A percentile compares a stretch with the other conserved stretches of the same genome.
Conservation (phyloP, 345 rosid genomes). For the Carallia pectinifolia region DNA sequence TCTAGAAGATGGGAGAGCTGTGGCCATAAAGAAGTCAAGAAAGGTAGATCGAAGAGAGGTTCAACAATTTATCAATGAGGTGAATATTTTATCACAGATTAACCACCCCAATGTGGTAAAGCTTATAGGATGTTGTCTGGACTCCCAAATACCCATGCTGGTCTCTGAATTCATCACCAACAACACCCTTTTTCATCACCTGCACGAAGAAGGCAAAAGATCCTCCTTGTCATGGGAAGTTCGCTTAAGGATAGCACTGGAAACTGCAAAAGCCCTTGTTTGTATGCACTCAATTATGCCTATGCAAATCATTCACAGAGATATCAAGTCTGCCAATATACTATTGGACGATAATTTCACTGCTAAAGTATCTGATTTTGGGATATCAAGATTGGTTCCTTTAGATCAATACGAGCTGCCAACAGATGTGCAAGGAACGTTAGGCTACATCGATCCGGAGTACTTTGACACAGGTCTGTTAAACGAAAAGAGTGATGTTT, state of each 20-base stretch:
- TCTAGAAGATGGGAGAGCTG: slow-evolving; percentile 2
- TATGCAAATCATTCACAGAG: slow-evolving; percentile 42
- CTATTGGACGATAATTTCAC: slow-evolving; percentile 37
- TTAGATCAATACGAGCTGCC: slow-evolving; percentile 31
- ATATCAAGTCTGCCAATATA: slow-evolving; percentile 47
- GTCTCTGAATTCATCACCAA: slow-evolving; percentile 27
- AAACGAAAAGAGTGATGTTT: slow-evolving; percentile 52
- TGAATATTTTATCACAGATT: slow-evolving; percentile 25
- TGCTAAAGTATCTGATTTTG: slow-evolving; percentile 50
- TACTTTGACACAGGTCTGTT: slow-evolving; percentile 34
- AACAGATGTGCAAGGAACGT: slow-evolving; percentile 48
- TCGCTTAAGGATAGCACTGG: slow-evolving; percentile 36
- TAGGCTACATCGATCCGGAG: slow-evolving; percentile 45
- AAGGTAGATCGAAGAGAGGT: slow-evolving; percentile 14
- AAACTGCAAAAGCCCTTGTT: slow-evolving; percentile 35
- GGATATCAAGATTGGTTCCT: slow-evolving; percentile 44
- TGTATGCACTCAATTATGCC: slow-evolving; percentile 45
- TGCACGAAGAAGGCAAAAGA: slow-evolving; percentile 3
- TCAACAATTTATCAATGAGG: slow-evolving; percentile 27
- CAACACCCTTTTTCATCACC: slow-evolving; percentile 17
- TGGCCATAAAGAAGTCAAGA: slow-evolving; percentile 28
- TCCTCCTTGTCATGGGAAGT: slow-evolving; percentile 28
- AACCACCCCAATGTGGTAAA: slow-evolving; percentile 29
- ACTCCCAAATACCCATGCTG: slow-evolving; percentile 26
- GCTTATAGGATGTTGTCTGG: slow-evolving; percentile 28